These are phyloP conservation scores for Rugosomyces carneus DNA, from an alignment of 1,284 basidiomycete species.

Conservation along the genomic window DNA sequence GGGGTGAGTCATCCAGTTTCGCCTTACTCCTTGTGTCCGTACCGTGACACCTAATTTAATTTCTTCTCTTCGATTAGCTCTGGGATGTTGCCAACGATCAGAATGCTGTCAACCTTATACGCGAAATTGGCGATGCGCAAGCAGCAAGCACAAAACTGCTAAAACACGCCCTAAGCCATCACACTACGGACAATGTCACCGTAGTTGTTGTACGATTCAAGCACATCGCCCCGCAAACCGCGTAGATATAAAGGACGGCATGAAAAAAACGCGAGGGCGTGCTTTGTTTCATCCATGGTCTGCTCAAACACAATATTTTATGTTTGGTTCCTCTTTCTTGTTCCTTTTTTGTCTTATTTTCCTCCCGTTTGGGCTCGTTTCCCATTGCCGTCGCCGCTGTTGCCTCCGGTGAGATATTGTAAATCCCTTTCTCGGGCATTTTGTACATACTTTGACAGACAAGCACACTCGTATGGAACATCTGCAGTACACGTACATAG, in stretches of 20 bases:
- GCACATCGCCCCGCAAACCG: constrained; percentile 25
- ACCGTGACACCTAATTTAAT: constrained; percentile 11
- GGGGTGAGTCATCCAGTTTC: constrained; percentile 55
- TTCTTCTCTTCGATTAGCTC: constrained; percentile 48
- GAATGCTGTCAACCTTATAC: constrained; percentile 83
- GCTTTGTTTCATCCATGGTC: background rate
- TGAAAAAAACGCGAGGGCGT: background rate
- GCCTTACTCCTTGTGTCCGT: background rate
- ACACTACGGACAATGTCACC: constrained; percentile 92
- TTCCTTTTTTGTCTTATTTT: no score
- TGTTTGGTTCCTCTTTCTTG: no score
- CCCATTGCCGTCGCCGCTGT: constrained; percentile 17
- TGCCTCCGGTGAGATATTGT: background rate
- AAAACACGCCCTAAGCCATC: constrained; percentile 81
- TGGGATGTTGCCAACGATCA: constrained; percentile 98
- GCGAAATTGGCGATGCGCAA: constrained; percentile 73
- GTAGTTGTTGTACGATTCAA: constrained; percentile 72
- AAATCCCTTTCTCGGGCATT: constrained; percentile 13
- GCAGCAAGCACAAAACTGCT: constrained; percentile 76
- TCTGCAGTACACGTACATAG: no score
- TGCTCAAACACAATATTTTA: background rate
- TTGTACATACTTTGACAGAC: constrained; percentile 8
- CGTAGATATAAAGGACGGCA: no score
- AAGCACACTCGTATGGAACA: constrained; percentile 4
- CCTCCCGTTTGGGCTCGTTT: no score